A percentile compares a stretch with the other conserved stretches of the same genome.
Conservation (phyloP, 768 basidiomycete genomes). For the Phaffia tasmanica region DNA sequence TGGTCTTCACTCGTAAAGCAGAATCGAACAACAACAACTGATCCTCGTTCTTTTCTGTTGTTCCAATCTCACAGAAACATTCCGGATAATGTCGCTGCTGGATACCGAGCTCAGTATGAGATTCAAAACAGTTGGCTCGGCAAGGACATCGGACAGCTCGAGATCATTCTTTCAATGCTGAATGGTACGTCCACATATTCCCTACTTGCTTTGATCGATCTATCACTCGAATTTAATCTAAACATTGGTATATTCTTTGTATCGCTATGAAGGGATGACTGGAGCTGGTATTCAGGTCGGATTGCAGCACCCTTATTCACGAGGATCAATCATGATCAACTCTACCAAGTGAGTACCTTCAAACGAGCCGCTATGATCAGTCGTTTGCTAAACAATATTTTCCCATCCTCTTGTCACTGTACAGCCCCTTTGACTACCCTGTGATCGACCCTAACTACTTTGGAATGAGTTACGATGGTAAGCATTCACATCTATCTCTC, state of each 20-base stretch:
- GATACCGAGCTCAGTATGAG: conserved; percentile 33
- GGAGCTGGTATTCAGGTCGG: conserved; percentile 53
- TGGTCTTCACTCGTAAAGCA: too few species aligned
- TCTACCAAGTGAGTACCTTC: conserved; percentile 38
- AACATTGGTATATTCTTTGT: background rate
- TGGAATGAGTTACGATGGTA: conserved; percentile 19
- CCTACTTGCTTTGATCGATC: conserved; percentile 22
- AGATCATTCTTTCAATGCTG: conserved; percentile 35
- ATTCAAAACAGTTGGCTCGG: conserved; percentile 33
- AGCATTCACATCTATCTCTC: background rate
- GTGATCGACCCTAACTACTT: conserved; percentile 59
- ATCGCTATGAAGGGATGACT: conserved; percentile 26
- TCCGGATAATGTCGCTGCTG: conserved; percentile 32
- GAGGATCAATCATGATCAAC: conserved; percentile 35
- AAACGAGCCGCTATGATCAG: too few species aligned
- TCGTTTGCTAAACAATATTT: too few species aligned
- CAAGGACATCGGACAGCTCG: conserved; percentile 30
- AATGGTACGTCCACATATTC: conserved; percentile 9
- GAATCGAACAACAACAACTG: too few species aligned
- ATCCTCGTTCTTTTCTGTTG: conserved; percentile 21
- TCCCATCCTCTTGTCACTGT: too few species aligned
- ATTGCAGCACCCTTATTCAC: conserved; percentile 54
- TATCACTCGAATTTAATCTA: background rate
- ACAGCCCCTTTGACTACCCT: conserved; percentile 48
- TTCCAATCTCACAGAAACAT: conserved; percentile 30